Evolutionary conservation across 768 basidiomycete genomes (phyloP).

Genomic region (Sistotremastrum niveocremeum): DNA sequence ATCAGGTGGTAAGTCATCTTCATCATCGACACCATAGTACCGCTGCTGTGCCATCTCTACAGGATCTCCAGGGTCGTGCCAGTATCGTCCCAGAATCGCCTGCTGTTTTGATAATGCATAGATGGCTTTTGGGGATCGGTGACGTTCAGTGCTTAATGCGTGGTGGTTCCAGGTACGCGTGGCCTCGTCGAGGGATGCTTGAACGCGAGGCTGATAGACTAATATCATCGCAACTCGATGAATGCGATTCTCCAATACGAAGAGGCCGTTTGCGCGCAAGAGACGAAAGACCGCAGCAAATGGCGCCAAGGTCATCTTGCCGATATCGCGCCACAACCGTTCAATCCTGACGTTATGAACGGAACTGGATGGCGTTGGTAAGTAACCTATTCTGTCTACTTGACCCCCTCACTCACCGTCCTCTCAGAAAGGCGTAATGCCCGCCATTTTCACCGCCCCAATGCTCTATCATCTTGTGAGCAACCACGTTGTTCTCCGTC

Average conservation of each 20-base stretch:
- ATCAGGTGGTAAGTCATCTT: too few relatives aligned
- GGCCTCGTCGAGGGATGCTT: constrained; percentile 15
- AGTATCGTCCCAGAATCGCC: constrained; percentile 14
- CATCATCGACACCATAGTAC: too few relatives aligned
- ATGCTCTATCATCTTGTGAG: constrained; percentile 6
- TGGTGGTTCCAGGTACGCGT: constrained; percentile 15
- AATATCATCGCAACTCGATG: constrained; percentile 14
- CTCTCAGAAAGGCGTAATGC: too few relatives aligned
- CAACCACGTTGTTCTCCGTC: constrained; percentile 12
- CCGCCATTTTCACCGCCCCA: constrained; percentile 4
- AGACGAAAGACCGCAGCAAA: constrained; percentile 17
- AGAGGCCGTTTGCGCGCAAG: constrained; percentile 13
- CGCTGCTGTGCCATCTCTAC: neutral
- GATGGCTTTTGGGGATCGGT: constrained; percentile 11
- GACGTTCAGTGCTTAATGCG: constrained; percentile 11
- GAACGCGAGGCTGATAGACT: constrained; percentile 17
- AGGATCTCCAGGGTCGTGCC: constrained; percentile 14
- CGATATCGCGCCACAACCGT: constrained; percentile 14
- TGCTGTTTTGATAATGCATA: constrained; percentile 14
- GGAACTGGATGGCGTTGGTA: too few relatives aligned
- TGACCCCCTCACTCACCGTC: too few relatives aligned
- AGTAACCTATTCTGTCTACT: too few relatives aligned
- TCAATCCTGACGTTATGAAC: constrained; percentile 19
- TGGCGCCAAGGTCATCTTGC: constrained; percentile 17
- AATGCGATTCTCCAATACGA: constrained; percentile 13